Evolutionary conservation across 371 early-diverging fungal species (phyloP).

Genomic region (Mucor sp.): DNA sequence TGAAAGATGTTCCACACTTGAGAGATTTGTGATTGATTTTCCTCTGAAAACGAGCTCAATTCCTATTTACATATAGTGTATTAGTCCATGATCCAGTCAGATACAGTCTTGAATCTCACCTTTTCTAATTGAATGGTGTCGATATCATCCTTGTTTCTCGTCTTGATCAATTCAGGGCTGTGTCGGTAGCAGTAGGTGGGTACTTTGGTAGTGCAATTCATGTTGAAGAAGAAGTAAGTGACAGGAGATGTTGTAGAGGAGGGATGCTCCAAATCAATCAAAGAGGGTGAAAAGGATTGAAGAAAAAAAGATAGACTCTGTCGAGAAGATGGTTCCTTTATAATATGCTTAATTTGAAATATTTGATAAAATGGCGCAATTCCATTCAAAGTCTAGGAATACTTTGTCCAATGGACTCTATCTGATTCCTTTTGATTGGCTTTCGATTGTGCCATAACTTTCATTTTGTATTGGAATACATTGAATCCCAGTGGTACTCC

Average conservation of each 20-base stretch:
- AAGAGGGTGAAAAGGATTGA: background rate
- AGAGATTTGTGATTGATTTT: constrained; percentile 46
- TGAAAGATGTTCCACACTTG: constrained; percentile 57
- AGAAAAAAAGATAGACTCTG: background rate
- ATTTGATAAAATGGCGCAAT: constrained; percentile 24
- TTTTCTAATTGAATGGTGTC: constrained; percentile 14
- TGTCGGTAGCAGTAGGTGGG: constrained; percentile 26
- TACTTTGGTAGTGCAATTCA: constrained; percentile 17
- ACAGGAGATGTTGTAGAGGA: background rate
- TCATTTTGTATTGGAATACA: background rate
- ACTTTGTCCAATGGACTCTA: background rate
- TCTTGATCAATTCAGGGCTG: constrained; percentile 23
- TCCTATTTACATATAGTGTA: constrained; percentile 4
- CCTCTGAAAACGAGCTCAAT: constrained; percentile 23
- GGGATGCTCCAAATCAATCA: background rate
- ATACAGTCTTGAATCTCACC: too few relatives aligned
- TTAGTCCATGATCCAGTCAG: background rate
- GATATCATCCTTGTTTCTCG: constrained; percentile 18
- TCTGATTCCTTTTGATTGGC: constrained; percentile 7
- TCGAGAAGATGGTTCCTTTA: background rate
- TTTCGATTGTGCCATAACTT: constrained; percentile 14
- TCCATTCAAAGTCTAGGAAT: background rate
- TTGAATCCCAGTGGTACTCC: background rate
- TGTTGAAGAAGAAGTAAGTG: background rate
- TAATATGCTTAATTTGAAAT: constrained; percentile 3